phyloP scores from a whole-genome alignment of 148 eudicot species.

The Vaccinium corymbosum region DNA sequence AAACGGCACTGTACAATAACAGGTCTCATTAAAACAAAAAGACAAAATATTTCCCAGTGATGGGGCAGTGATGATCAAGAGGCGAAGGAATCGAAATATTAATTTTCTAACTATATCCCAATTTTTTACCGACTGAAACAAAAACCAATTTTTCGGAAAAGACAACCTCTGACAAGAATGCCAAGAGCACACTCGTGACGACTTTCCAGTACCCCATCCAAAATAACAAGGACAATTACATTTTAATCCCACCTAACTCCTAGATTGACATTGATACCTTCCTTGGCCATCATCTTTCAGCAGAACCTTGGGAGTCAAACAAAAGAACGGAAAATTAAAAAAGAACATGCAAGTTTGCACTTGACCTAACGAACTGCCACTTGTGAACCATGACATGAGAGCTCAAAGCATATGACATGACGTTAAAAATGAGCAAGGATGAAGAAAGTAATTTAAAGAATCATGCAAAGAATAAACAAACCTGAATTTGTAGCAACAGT shows the following conservation, averaged over 20 bases:
- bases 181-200: neutral
- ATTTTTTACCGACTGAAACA: no score
- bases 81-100: no score
- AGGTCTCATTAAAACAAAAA: no score
- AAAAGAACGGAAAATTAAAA: neutral
- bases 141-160: neutral
- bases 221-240: neutral
- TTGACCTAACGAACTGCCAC: constrained; percentile 8
- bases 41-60: no score
- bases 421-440: neutral
- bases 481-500: constrained; percentile 82
- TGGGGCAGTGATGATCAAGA: no score
- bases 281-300: neutral
- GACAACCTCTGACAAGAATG: neutral
- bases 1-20: no score
- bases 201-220: neutral
- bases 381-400: neutral
- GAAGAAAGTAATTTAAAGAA: neutral
- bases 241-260: neutral
- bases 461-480: constrained; percentile 19
- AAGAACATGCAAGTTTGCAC: neutral
- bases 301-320: neutral
- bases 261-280: neutral
- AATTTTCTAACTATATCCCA: no score
- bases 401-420: neutral